Percentiles rank a stretch among this genome's conserved stretches.
Conservation (phyloP, 176 grass and related monocot species). For the Aegilops bicornis region DNA sequence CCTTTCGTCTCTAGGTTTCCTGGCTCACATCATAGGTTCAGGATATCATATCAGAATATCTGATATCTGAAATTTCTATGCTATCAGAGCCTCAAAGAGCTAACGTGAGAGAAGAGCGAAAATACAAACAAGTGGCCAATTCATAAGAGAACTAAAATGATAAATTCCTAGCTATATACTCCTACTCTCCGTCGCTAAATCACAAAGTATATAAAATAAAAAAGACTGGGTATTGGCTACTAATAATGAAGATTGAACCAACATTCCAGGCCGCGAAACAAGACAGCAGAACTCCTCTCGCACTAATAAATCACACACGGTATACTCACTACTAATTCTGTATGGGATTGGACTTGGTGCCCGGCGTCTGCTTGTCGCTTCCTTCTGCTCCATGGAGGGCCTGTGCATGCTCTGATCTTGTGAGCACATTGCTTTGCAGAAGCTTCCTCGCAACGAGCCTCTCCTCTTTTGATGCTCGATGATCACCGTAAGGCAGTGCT, state of each 20-base stretch:
- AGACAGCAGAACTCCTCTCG: not conserved
- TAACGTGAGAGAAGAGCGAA: not conserved
- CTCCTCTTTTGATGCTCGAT: not conserved
- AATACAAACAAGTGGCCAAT: not conserved
- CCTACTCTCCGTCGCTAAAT: not conserved
- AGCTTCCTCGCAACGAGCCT: slow-evolving; percentile 28
- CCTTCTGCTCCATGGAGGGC: not conserved
- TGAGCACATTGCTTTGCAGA: slow-evolving; percentile 2
- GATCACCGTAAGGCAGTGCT: not conserved
- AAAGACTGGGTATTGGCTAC: not conserved
- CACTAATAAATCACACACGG: not conserved
- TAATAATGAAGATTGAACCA: not conserved
- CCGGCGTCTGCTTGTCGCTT: slow-evolving; percentile 24
- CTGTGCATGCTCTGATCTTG: not conserved
- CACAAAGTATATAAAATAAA: not conserved
- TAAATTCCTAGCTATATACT: not conserved
- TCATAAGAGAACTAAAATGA: not conserved
- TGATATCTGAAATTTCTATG: no score
- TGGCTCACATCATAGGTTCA: not conserved
- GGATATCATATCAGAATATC: not conserved
- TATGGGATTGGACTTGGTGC: slow-evolving; percentile 55
- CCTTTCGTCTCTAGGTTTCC: not conserved
- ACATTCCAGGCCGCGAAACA: not conserved
- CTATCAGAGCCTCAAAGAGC: no score
- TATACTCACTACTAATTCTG: slow-evolving; percentile 34